Evolutionary conservation across 768 basidiomycete species (phyloP).

Genomic region (Pholiota microspora): DNA sequence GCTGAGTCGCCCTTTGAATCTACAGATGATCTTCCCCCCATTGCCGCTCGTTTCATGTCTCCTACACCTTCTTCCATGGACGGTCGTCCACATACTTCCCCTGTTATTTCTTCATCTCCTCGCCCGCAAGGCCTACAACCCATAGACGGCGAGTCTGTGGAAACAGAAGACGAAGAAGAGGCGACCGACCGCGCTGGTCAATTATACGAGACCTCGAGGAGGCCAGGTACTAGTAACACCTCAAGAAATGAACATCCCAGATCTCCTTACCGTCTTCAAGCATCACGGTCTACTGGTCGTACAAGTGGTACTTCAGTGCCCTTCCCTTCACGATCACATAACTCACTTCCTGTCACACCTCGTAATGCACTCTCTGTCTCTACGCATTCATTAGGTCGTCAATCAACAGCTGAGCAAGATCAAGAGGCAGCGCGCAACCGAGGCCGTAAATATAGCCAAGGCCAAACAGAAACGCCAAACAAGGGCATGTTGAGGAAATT

Average conservation of each 20-base stretch:
- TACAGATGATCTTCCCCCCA: conserved; percentile 74
- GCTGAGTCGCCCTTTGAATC: conserved; percentile 71
- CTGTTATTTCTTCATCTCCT: conserved; percentile 26
- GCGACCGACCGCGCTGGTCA: conserved; percentile 53
- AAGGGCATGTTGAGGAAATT: conserved; percentile 65
- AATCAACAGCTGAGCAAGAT: conserved; percentile 52
- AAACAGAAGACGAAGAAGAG: conserved; percentile 73
- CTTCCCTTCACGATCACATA: conserved; percentile 79
- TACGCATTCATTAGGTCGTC: conserved; percentile 74
- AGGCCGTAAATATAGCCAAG: conserved; percentile 51
- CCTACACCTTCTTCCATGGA: conserved; percentile 53
- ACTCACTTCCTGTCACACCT: conserved; percentile 68
- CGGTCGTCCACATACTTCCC: conserved; percentile 28
- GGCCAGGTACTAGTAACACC: conserved; percentile 24
- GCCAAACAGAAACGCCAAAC: conserved; percentile 31
- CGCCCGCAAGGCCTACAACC: conserved; percentile 59
- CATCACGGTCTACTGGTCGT: conserved; percentile 37
- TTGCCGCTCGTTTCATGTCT: conserved; percentile 90
- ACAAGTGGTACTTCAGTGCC: conserved; percentile 53
- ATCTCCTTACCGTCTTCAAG: conserved; percentile 68
- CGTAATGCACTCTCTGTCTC: conserved; percentile 58
- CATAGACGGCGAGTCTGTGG: conserved; percentile 68
- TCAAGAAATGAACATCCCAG: conserved; percentile 69
- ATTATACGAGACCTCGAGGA: conserved; percentile 32
- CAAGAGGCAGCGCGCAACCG: conserved; percentile 32